Conservation (phyloP, 139 green algal genomes). For the Picochlorum sp. region DNA sequence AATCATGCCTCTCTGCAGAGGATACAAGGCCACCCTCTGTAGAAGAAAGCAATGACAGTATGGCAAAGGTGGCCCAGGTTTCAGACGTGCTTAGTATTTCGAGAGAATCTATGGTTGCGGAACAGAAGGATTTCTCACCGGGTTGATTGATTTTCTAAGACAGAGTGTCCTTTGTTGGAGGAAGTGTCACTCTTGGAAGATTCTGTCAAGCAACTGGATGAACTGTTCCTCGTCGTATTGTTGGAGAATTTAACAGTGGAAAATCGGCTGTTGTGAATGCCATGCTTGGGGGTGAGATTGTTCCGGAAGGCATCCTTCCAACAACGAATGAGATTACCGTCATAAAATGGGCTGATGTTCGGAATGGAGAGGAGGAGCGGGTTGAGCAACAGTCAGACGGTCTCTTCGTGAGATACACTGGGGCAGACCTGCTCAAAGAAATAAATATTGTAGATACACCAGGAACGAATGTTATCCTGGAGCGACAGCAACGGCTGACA, state of each 20-base stretch:
- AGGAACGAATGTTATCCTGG: constrained; percentile 96
- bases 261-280: constrained; percentile 93
- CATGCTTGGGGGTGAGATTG: constrained; percentile 68
- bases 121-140: constrained; percentile 40
- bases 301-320: constrained; percentile 88
- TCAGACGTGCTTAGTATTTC: constrained; percentile 23
- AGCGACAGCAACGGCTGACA: constrained; percentile 94
- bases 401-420: constrained; percentile 66
- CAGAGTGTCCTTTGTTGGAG: constrained; percentile 32
- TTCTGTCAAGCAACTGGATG: constrained; percentile 68
- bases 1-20: not conserved
- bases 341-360: constrained; percentile 55
- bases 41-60: not conserved
- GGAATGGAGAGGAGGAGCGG: constrained; percentile 9
- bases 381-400: constrained; percentile 62
- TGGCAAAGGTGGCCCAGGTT: constrained; percentile 13
- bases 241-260: constrained; percentile 91
- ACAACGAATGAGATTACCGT: constrained; percentile 98
- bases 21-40: constrained; percentile 10
- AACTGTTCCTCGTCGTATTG: constrained; percentile 94
- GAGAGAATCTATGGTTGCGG: constrained; percentile 42
- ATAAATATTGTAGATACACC: constrained; percentile 95
- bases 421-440: constrained; percentile 63
- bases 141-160: constrained; percentile 25
- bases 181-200: constrained; percentile 51